Conservation (phyloP, 768 basidiomycete genomes). For the Lactarius hengduanensis region DNA sequence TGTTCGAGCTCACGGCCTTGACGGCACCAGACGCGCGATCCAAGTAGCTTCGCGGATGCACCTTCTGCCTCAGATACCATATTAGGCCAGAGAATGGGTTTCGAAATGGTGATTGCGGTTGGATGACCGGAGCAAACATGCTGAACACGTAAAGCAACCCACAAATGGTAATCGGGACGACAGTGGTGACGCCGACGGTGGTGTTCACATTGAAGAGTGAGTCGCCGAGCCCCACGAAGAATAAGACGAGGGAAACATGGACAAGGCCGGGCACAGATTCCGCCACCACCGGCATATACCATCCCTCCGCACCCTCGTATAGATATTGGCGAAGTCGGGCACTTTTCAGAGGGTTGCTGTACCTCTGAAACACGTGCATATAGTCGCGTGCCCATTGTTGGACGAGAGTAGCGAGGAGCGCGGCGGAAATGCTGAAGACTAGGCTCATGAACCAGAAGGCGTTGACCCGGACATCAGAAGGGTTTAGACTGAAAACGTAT, state of each 20-base stretch:
- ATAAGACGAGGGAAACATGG: conserved; percentile 48
- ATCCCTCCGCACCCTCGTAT: conserved; percentile 40
- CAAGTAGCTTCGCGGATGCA: not conserved
- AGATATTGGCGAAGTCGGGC: conserved; percentile 42
- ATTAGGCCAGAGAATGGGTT: conserved; percentile 14
- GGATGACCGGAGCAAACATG: conserved; percentile 9
- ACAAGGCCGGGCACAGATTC: conserved; percentile 47
- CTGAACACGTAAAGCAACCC: conserved; percentile 19
- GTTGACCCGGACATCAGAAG: conserved; percentile 41
- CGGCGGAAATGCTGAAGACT: conserved; percentile 42
- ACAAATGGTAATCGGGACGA: conserved; percentile 16
- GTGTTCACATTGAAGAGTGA: conserved; percentile 40
- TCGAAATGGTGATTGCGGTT: conserved; percentile 16
- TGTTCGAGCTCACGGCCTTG: conserved; percentile 2
- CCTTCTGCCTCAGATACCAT: conserved; percentile 13
- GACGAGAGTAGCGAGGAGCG: conserved; percentile 46
- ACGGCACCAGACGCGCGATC: not conserved
- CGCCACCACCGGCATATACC: conserved; percentile 43
- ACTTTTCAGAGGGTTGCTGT: conserved; percentile 35
- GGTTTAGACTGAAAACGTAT: conserved; percentile 26
- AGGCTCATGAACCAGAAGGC: conserved; percentile 42
- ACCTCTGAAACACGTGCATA: conserved; percentile 31
- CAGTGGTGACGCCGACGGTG: conserved; percentile 10
- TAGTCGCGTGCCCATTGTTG: conserved; percentile 50
- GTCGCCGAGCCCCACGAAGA: conserved; percentile 48